Base-by-base conservation (phyloP, 192 early-diverging fungal species). In the Rhizophagus clarus region DNA sequence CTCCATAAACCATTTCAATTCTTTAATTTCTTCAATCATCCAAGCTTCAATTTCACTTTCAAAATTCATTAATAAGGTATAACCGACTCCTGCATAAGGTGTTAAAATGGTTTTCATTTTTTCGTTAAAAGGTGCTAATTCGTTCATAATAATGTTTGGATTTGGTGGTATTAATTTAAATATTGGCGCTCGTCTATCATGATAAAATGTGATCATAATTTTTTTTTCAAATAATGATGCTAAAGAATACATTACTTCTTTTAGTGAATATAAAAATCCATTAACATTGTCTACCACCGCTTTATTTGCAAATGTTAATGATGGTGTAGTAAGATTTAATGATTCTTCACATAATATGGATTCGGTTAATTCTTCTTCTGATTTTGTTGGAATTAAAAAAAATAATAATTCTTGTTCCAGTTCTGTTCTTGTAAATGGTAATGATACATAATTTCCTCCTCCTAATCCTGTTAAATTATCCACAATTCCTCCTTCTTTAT, bases 41-140 rank as follows among this genome's bases (percentile, higher is more conserved):
- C 45, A 72, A 15, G 45, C 26, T 31, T 72, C 42, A 31, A 72
- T 72, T 28, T 72, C 71, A 29, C 3, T 24, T 29, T 72, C 71
- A 15, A 72, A 72, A 51, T 72, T 72, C 71, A 72, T 72, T 72
- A 72, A 20, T 26, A 72, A 29, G 31, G 71, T 72, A 72, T 72
- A 72, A 15, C 71, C 71, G 20, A 72, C 71, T 6, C 71, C 71
- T 0, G 71, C 22, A 72, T 72, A 72, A 49, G 71, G 71, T 72
- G 42, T 37, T 29, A 72, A 51, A 22, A 72, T 37, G 12, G 17
- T 45, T 56, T 26, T 72, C 11, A 72, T 72, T 49, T 29, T 72
- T 7, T 72, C 45, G 11, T 34, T n/a, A 72, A 72, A 72, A 2
- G 71, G 71, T 4, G 40, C 71, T 12, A 45, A 49, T 51, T 72